phyloP scores from a whole-genome alignment of 2,329 filamentous ascomycete genomes.

The Sclerotinia spermophila region DNA sequence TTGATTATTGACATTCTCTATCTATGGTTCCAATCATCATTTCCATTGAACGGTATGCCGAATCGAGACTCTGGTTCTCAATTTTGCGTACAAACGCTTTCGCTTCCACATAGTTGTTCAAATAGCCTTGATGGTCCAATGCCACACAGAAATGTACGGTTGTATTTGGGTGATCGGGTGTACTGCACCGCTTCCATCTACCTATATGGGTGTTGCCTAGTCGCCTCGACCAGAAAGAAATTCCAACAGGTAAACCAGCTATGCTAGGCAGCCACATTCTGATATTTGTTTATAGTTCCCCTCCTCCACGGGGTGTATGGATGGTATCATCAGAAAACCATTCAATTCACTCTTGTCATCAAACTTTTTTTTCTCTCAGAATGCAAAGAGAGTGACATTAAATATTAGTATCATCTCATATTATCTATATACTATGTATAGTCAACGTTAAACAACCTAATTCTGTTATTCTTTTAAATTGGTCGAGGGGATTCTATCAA shows the following conservation, averaged over 20 bases:
- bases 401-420: background rate
- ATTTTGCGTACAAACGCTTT: background rate
- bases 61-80: background rate
- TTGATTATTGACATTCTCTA: background rate
- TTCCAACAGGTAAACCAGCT: background rate
- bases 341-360: background rate
- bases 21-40: background rate
- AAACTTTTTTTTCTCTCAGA: background rate
- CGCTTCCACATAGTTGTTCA: background rate
- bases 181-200: background rate
- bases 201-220: background rate
- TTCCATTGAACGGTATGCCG: background rate
- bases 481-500: background rate
- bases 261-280: background rate
- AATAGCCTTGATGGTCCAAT: background rate
- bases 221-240: background rate
- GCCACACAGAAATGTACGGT: background rate
- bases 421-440: background rate
- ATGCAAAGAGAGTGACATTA: background rate
- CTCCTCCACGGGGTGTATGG: background rate
- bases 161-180: background rate
- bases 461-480: background rate
- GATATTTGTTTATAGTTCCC: background rate
- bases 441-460: background rate
- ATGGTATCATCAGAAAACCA: background rate